Percentiles rank a stretch among this genome's conserved stretches.
Conservation (phyloP, 257 asterid genomes). For the Ophiorrhiza pumila region DNA sequence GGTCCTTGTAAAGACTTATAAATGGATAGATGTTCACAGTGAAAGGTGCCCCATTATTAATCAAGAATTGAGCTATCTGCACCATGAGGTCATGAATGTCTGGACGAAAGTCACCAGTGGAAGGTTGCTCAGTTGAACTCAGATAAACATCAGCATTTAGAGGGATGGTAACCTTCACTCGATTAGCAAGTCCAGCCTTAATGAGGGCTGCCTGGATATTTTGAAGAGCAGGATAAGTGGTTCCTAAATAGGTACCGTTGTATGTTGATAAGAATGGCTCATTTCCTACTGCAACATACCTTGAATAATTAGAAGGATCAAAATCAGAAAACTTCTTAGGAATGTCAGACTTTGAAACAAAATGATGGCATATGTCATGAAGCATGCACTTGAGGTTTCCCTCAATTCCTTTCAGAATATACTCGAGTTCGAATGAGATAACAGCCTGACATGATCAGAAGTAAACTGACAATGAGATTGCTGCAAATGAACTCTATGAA, state of each 20-base stretch:
- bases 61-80: slow-evolving; percentile 27
- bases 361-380: neutral
- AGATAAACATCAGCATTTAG: slow-evolving; percentile 32
- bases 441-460: neutral
- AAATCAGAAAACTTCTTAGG: neutral
- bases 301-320: neutral
- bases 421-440: neutral
- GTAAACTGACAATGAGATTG: neutral
- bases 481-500: neutral
- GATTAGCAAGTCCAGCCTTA: slow-evolving; percentile 31
- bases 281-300: slow-evolving; percentile 28
- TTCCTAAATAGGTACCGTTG: slow-evolving; percentile 20
- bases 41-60: slow-evolving; percentile 22
- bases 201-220: slow-evolving; percentile 33
- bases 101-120: slow-evolving; percentile 27
- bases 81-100: slow-evolving; percentile 25
- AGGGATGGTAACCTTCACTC: slow-evolving; percentile 31
- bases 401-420: neutral
- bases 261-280: slow-evolving; percentile 26
- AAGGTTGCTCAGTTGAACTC: slow-evolving; percentile 23
- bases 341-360: no score
- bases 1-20: slow-evolving; percentile 16
- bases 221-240: slow-evolving; percentile 30
- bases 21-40: slow-evolving; percentile 30
- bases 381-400: neutral